phyloP scores from a whole-genome alignment of 2,329 filamentous ascomycete species.

The Dichotomopilus funicola region DNA sequence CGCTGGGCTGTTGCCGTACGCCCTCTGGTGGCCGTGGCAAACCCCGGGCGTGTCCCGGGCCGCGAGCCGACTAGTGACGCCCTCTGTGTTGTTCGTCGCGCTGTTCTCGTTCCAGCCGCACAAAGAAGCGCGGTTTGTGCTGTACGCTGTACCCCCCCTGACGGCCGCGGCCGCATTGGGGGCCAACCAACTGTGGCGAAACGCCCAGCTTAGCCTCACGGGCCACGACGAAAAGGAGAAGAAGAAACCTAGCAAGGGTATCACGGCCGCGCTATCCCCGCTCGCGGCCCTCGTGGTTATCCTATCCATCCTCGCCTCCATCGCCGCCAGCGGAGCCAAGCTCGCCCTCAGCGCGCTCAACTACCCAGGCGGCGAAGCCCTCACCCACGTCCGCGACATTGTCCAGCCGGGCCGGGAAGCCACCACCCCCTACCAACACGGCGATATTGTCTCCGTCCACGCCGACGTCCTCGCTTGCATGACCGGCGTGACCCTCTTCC shows the following conservation, averaged over 20 bases:
- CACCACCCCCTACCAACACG: neutral
- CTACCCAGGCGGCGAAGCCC: conserved; percentile 83
- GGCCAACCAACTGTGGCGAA: conserved; percentile 63
- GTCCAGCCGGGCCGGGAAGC: conserved; percentile 13
- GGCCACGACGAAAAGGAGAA: too few relatives aligned
- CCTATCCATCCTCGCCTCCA: conserved; percentile 53
- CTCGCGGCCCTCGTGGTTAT: conserved; percentile 52
- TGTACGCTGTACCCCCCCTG: conserved; percentile 76
- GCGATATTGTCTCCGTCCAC: conserved; percentile 43
- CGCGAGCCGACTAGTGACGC: conserved; percentile 50
- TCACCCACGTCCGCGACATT: conserved; percentile 36
- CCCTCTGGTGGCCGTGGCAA: conserved; percentile 32
- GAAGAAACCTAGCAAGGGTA: too few relatives aligned
- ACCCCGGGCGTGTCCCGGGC: conserved; percentile 40
- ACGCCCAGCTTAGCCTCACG: conserved; percentile 31
- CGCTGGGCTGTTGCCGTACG: conserved; percentile 47
- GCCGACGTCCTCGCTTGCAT: conserved; percentile 63
- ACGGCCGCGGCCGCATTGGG: conserved; percentile 71
- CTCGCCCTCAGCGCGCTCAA: conserved; percentile 80
- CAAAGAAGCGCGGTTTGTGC: conserved; percentile 93
- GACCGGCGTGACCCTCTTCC: conserved; percentile 64
- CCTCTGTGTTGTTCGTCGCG: conserved; percentile 64
- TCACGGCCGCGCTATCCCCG: conserved; percentile 46
- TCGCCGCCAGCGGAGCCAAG: conserved; percentile 57
- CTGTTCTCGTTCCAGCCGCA: conserved; percentile 87